Evolutionary conservation across 305 asterid genomes (phyloP), one percentile per base, ranked within the genome.

Genomic region (Fraxinus greggii): DNA sequence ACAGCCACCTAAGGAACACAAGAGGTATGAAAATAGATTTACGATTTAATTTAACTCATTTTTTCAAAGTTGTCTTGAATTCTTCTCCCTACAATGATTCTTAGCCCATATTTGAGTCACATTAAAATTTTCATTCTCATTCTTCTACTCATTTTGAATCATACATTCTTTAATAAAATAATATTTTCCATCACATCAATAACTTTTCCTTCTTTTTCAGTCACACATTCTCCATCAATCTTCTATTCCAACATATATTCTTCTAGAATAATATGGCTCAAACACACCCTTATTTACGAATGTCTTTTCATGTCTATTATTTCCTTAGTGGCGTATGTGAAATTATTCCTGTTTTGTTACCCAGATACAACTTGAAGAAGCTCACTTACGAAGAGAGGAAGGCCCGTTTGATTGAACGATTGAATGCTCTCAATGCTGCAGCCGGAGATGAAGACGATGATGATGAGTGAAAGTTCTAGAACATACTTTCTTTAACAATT

Each of bases 1-100:
- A 61, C 83, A 73, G 78, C 89, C 87, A 81, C 92, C 83, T 19
- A 88, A 85, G 78, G 86, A 89, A 59, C 92, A 86, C 86, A 90
- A 90, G 87, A 87, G 95, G 96, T 90, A 32, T 42, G 82, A 21
- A 32, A 10, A 33, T 26, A 35, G 19, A 24, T 21, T 40, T 31
- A 2, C 72, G 2, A 4, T 63, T 23, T 38, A 38, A 38, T 38
- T 38, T 9, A 38, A 2, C 48, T 15, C 3, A 38, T 9, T 36
- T 9, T 23, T 5, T 2, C 13, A 5, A 61, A 6, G 1, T 61
- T 6, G 70, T 21, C 9, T 21, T 61, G 12, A 23, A 17, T 15
- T 13, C 40, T 51, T 5, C 26, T 21, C 1, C 5, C 5, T 61
- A 29, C 31, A 19, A 59, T 19, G 3, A 6, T 21, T n/a, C 26